These are phyloP conservation scores for Zychaea mexicana DNA, from an alignment of 371 early-diverging fungal species.

Conservation along the genomic window DNA sequence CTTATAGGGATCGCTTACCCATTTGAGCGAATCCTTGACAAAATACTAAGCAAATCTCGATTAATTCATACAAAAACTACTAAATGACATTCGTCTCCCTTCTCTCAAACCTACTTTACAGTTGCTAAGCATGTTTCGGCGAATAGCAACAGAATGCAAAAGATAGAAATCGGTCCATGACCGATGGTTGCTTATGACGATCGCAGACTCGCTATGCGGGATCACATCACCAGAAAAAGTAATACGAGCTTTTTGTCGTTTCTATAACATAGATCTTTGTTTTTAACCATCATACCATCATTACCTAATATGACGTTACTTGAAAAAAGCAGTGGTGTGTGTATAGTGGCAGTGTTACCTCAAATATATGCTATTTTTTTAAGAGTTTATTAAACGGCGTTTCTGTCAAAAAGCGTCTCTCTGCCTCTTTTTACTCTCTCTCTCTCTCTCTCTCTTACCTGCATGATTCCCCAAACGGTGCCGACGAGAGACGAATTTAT, in stretches of 20 bases:
- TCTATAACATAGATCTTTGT: not conserved
- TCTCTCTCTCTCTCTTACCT: constrained; percentile 52
- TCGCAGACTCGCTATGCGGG: constrained; percentile 58
- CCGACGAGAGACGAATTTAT: constrained; percentile 64
- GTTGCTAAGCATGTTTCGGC: constrained; percentile 65
- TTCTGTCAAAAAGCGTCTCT: no score
- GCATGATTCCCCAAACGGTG: constrained; percentile 69
- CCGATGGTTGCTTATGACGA: constrained; percentile 68
- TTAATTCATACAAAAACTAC: not conserved
- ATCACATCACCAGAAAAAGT: constrained; percentile 68
- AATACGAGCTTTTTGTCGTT: constrained; percentile 58
- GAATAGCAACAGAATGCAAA: constrained; percentile 63
- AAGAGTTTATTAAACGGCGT: no score
- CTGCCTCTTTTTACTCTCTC: no score
- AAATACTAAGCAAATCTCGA: constrained; percentile 57
- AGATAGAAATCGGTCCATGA: constrained; percentile 70
- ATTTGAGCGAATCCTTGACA: constrained; percentile 75
- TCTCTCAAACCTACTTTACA: constrained; percentile 51
- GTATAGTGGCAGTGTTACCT: constrained; percentile 37
- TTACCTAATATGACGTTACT: no score
- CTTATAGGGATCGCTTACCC: no score
- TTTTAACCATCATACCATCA: not conserved
- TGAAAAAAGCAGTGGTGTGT: not conserved
- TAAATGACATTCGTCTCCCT: not conserved
- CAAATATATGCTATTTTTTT: constrained; percentile 40